Base-by-base conservation (phyloP, 495 filamentous ascomycete genomes). In the Tuber indicum region DNA sequence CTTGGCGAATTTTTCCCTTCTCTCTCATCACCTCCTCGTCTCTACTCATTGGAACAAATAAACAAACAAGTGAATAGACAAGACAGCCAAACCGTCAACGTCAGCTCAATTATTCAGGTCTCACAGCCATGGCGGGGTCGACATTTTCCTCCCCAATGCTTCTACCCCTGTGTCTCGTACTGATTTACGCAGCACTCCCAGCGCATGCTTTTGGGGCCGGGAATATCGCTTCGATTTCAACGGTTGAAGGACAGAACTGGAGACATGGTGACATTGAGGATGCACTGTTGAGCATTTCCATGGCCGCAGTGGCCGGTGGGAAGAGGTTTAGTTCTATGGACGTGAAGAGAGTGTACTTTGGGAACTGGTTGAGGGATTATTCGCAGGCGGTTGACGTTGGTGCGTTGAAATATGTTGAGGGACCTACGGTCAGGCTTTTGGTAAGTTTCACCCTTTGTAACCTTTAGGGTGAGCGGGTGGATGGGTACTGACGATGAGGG, bases 231-330 rank as follows among this genome's bases (percentile, higher is more conserved):
- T 89, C 91, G 9, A 88, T 92, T 73, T 90, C 93, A 72, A 90
- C 88, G 79, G 79, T 81, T 39, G 75, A 75, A 75, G 94, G 94
- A 75, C 86, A 90, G 78, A 96, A 96, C 84, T 97, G 93, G 92
- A 93, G 94, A 71, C 94, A 97, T 90, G 94, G 94, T 76, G 95
- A 98, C 84, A 96, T 97, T 82, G 94, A 97, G 88, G 94, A 97
- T 87, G 89, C 91, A 45, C 88, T 97, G 32, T 89, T 97, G 75
- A 89, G 86, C 71, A 85, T 97, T 43, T 83, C 91, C 74, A 91
- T 96, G 88, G 90, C 93, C n/a, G 87, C 88, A 72, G 89, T 89
- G 74, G 90, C 91, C 58, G 92, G 93, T 76, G 92, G 92, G 79
- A 91, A 92, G 86, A 95, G 93, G 79, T 97, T 97, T 84, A 88